A percentile compares a stretch with the other conserved stretches of the same genome.
Evolutionary conservation across 2,329 filamentous ascomycete species (phyloP).

Genomic region (Bipolaris victoriae): DNA sequence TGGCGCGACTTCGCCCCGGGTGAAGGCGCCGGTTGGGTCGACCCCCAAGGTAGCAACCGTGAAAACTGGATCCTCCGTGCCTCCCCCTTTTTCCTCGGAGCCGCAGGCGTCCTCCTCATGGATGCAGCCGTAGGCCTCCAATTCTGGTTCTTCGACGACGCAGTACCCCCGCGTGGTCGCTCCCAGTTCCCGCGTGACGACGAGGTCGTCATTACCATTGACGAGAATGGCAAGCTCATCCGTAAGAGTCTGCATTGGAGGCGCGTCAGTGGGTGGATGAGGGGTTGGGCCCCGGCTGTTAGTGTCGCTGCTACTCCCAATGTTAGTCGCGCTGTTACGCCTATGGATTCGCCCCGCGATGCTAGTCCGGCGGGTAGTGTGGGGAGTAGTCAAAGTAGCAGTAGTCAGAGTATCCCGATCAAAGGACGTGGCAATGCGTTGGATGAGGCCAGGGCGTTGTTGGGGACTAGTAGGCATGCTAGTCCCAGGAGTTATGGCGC

Average conservation of each 20-base stretch:
- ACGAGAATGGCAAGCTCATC: constrained; percentile 39
- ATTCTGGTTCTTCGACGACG: constrained; percentile 65
- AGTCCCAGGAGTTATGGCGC: constrained; percentile 46
- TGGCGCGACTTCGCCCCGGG: constrained; percentile 62
- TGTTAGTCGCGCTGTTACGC: constrained; percentile 37
- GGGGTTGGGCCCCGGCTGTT: constrained; percentile 66
- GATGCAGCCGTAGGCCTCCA: constrained; percentile 69
- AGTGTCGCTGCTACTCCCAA: constrained; percentile 47
- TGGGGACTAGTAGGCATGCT: constrained; percentile 41
- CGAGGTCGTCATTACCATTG: constrained; percentile 56
- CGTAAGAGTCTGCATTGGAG: constrained; percentile 59
- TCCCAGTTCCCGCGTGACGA: constrained; percentile 41
- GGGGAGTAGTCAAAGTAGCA: background rate
- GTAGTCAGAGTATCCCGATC: constrained; percentile 37
- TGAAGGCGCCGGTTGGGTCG: constrained; percentile 66
- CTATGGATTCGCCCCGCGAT: constrained; percentile 29
- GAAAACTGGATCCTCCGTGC: constrained; percentile 64
- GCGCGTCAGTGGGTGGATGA: constrained; percentile 68
- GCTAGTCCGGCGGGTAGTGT: constrained; percentile 19
- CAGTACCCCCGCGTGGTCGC: constrained; percentile 24
- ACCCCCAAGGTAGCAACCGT: constrained; percentile 60
- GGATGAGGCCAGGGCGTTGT: constrained; percentile 46
- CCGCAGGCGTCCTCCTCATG: constrained; percentile 67
- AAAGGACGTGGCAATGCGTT: constrained; percentile 29
- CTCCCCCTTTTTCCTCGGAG: constrained; percentile 69